These are phyloP conservation scores for Candolleomyces efflorescens DNA, from an alignment of 768 basidiomycete species.

Conservation along the genomic window DNA sequence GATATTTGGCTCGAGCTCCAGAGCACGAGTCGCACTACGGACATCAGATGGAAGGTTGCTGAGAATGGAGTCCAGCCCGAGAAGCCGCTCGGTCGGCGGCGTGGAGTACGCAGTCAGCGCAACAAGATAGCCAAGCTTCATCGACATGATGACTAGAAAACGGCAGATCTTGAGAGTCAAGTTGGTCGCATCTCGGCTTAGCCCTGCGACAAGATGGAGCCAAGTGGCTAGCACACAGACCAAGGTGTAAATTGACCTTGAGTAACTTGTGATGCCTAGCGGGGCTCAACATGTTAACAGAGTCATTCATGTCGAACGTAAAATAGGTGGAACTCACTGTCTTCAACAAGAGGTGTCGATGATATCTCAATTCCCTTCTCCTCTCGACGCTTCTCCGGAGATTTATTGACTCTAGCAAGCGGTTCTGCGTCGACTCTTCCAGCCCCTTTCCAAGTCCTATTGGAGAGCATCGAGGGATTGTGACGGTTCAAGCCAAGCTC, in stretches of 20 bases:
- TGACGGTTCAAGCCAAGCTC: too few species aligned
- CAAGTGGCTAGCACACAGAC: slow-evolving; percentile 2
- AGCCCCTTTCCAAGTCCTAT: too few species aligned
- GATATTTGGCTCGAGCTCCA: slow-evolving; percentile 14
- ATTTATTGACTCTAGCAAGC: too few species aligned
- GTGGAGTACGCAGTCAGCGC: neutral
- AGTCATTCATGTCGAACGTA: too few species aligned
- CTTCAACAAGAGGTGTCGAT: too few species aligned
- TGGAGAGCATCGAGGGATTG: too few species aligned
- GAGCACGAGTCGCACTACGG: slow-evolving; percentile 9
- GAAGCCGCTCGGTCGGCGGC: neutral
- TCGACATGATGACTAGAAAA: neutral
- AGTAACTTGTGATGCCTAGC: too few species aligned
- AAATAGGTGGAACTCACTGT: too few species aligned
- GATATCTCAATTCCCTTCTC: too few species aligned
- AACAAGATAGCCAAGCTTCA: neutral
- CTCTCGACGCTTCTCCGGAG: too few species aligned
- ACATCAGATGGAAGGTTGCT: slow-evolving; percentile 8
- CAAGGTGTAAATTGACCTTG: neutral
- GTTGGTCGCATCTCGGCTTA: slow-evolving; percentile 15
- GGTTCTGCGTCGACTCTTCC: too few species aligned
- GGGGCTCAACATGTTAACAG: too few species aligned
- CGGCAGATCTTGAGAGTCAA: slow-evolving; percentile 5
- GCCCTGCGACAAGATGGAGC: slow-evolving; percentile 13
- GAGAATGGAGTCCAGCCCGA: neutral